phyloP scores from a whole-genome alignment of 768 basidiomycete species.

The Amanita pseudoporphyria region DNA sequence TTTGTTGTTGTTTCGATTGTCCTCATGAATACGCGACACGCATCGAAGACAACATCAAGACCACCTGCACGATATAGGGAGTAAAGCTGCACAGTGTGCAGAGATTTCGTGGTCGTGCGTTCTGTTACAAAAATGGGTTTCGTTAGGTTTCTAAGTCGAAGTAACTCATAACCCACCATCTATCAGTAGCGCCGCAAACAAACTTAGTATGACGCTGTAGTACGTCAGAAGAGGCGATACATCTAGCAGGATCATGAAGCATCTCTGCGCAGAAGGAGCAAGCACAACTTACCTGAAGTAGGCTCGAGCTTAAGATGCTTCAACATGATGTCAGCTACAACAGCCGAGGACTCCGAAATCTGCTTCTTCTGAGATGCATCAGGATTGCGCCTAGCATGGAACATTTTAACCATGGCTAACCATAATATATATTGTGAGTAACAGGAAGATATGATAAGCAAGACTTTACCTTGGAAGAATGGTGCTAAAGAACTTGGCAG shows the following conservation, averaged over 20 bases:
- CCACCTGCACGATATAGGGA: conserved; percentile 69
- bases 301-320: conserved; percentile 48
- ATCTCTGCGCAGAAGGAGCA: neutral
- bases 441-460: neutral
- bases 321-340: conserved; percentile 65
- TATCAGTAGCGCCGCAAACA: conserved; percentile 35
- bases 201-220: conserved; percentile 35
- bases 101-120: conserved; percentile 57
- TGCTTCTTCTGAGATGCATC: conserved; percentile 72
- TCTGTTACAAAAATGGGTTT: conserved; percentile 36
- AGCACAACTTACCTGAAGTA: conserved; percentile 31
- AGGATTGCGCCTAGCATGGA: conserved; percentile 70
- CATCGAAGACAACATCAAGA: conserved; percentile 50
- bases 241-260: conserved; percentile 12
- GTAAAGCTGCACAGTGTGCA: conserved; percentile 78
- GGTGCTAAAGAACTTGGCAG: conserved; percentile 68
- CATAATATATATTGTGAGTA: neutral
- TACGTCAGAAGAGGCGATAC: conserved; percentile 29
- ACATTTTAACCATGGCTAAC: conserved; percentile 78
- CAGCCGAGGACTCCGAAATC: conserved; percentile 56
- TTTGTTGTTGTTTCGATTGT: conserved; percentile 47
- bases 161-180: conserved; percentile 28
- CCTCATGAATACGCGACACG: conserved; percentile 43
- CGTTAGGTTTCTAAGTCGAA: conserved; percentile 5
- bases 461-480: conserved; percentile 71